Base-by-base conservation (phyloP, 305 asterid species). In the Plantago lanceolata region DNA sequence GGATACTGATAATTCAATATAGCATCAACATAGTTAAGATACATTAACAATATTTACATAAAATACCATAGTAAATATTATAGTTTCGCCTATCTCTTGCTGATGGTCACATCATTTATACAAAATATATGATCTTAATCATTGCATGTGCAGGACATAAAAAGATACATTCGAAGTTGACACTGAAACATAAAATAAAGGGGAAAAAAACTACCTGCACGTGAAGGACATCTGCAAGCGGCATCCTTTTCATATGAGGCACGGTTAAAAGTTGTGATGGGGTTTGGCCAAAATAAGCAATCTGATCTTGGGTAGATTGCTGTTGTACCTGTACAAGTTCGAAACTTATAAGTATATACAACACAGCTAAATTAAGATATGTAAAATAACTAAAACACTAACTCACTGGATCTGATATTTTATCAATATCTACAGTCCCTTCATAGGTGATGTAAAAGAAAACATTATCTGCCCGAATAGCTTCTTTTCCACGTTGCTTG, bases 401-500 rank as follows among this genome's bases (percentile, higher is more conserved):
- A 75, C 99, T 83, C 78, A 94, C 99, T 24, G 93, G 93, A 66
- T 90, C 94, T 16, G 76, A 68, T 75, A 94, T 90, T 84, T 94
- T 94, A 83, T 94, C 97, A 74, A 94, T 85, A 75, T 94, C 97
- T 65, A 94, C 96, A 66, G 96, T 85, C 75, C 99, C 99, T 89
- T 88, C 99, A 61, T 94, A 94, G 14, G 99, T 94, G 72, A 88
- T 88, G 72, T 94, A 90, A 68, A 94, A 94, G 90, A 90, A 94
- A 55, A 94, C 97, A 74, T 94, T 94, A 78, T 86, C 84, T 45
- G 97, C 90, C 75, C 73, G 85, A 63, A 88, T 83, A 76, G 99
- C 99, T 84, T 94, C 99, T 78, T 90, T 87, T 73, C 99, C 99
- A 48, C 99, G 94, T 76, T 94, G 99, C 83, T 90, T 94, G 74